Percentiles rank a stretch among this genome's conserved stretches.
These are phyloP conservation scores for Hypoxylon sp. DNA, from an alignment of 2,329 filamentous ascomycete species.

Conservation along the genomic window DNA sequence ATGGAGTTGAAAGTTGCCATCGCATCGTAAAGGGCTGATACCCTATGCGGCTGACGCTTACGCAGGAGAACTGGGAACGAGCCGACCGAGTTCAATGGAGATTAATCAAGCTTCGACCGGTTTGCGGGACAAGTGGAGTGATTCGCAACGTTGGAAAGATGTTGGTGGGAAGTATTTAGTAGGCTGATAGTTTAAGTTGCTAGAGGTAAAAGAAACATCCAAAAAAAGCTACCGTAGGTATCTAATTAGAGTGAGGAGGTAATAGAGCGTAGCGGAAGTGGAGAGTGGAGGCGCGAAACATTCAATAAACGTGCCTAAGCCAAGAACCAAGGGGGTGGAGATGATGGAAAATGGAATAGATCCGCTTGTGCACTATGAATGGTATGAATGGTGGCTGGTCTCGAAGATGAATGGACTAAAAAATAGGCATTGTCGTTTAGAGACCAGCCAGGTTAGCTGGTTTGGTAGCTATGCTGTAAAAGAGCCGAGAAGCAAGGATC, in stretches of 20 bases:
- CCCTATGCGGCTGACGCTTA: constrained; percentile 35
- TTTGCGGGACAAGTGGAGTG: constrained; percentile 23
- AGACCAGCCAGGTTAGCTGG: too few species aligned
- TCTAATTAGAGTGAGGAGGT: constrained; percentile 12
- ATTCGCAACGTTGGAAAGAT: constrained; percentile 1
- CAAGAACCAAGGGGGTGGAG: constrained; percentile 22
- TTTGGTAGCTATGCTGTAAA: too few species aligned
- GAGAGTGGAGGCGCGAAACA: constrained; percentile 34
- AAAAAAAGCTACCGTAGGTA: constrained; percentile 1
- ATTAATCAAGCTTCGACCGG: constrained; percentile 4
- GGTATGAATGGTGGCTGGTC: constrained; percentile 26
- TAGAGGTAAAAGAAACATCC: constrained; percentile 4
- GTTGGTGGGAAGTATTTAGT: constrained; percentile 14
- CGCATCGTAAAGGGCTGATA: constrained; percentile 53
- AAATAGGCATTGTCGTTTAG: too few species aligned
- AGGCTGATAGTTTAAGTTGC: constrained; percentile 9
- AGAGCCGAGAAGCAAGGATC: not conserved
- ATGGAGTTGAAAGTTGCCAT: constrained; percentile 68
- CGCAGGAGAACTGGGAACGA: not conserved
- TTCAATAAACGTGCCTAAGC: constrained; percentile 23
- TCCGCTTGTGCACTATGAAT: too few species aligned
- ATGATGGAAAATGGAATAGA: constrained; percentile 15
- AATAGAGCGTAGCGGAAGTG: constrained; percentile 13
- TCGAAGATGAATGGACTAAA: constrained; percentile 6
- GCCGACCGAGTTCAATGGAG: constrained; percentile 7